Conservation (phyloP, 352 stramenopile species). For the Phytophthora pini region DNA sequence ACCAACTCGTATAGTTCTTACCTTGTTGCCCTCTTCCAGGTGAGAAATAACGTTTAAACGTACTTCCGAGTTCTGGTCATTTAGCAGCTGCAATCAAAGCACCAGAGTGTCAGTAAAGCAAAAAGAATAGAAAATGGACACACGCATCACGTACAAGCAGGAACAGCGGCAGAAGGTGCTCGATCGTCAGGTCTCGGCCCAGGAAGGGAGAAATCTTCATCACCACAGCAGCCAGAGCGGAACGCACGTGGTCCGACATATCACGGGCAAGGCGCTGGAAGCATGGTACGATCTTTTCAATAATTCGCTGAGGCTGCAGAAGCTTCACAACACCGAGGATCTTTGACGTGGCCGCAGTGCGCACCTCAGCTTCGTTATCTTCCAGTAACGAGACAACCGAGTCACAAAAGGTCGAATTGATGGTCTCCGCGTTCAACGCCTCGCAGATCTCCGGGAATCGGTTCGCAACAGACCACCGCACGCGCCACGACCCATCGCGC, state of each 20-base stretch:
- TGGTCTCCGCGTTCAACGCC: constrained; percentile 78
- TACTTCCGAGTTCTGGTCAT: constrained; percentile 97
- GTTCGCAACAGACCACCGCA: constrained; percentile 97
- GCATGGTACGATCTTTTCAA: constrained; percentile 81
- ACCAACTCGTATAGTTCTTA: constrained; percentile 23
- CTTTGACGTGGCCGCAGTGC: constrained; percentile 95
- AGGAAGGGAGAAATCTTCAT: constrained; percentile 96
- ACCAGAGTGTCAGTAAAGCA: constrained; percentile 6
- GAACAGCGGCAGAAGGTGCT: constrained; percentile 95
- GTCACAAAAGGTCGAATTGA: constrained; percentile 78
- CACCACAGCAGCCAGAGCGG: constrained; percentile 94
- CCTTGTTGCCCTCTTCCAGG: constrained; percentile 95
- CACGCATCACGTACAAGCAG: constrained; percentile 67
- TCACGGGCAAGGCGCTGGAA: constrained; percentile 96
- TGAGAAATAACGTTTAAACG: constrained; percentile 99
- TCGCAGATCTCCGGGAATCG: constrained; percentile 95
- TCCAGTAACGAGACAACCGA: constrained; percentile 95
- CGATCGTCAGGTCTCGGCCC: constrained; percentile 93
- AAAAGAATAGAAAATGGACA: not conserved
- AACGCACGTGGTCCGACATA: constrained; percentile 96
- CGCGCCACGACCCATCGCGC: constrained; percentile 97
- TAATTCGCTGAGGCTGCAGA: constrained; percentile 69
- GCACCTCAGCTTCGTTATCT: constrained; percentile 97
- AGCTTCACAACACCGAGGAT: constrained; percentile 58
- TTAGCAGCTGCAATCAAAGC: constrained; percentile 79